Evolutionary conservation across 495 filamentous ascomycete genomes (phyloP), one percentile per base, ranked within the genome.

Genomic region (Venustampulla echinocandica): DNA sequence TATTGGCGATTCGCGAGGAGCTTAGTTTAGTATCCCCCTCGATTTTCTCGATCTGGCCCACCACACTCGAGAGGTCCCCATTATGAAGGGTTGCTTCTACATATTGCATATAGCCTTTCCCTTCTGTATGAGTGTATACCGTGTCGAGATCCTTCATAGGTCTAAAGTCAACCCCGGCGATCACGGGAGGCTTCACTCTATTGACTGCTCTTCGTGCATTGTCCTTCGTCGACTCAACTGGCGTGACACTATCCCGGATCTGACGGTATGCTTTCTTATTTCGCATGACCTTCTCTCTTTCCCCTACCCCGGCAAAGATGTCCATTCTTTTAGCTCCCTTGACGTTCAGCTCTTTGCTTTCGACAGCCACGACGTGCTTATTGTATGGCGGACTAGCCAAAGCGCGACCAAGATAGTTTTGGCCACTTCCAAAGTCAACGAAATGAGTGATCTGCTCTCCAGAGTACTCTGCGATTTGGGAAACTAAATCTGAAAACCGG

Each of bases 381-480:
- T 87, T 84, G 61, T 93, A 94, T 0, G 90, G 89, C 40, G 80
- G 70, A 51, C 80, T 84, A 10, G 92, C 90, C 35, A 98, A 65
- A 1, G 86, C 83, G 34, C 92, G 78, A 10, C 92, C 90, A 1
- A 98, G 77, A 59, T 98, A 98, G 55, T 92, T 96, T 58, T 96
- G 92, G 0, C 92, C 92, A 39, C 87, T 93, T 18, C 92, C 92
- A 63, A 95, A 95, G 63, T 98, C 92, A 42, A 96, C 79, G 46
- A 96, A 76, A 67, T 97, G 90, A 0, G 87, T 87, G 42, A 95
- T 80, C 17, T 69, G 57, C 37, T 69, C 64, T 19, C 64, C 65
- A 20, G 60, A 36, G 19, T 74, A 65, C 25, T 69, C 65, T 2
- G 76, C 72, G 14, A 86, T 69, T 25, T 64, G 56, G 43, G 74